Evolutionary conservation across 1,139 yeast genomes (phyloP), one percentile per base, ranked within the genome.

Genomic region (Candida tropicalis): DNA sequence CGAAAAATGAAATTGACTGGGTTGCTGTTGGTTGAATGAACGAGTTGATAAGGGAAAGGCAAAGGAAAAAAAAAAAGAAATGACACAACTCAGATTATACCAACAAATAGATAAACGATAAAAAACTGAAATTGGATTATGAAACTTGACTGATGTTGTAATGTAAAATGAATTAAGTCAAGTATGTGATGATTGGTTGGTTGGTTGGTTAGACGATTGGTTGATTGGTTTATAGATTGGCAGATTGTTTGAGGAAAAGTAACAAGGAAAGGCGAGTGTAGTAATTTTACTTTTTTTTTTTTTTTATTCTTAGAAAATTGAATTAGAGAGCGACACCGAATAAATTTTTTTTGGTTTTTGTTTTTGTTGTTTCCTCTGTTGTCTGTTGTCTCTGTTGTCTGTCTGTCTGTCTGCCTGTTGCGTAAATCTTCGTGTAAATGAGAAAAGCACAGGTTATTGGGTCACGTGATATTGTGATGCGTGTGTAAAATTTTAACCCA

Each of bases 241-340:
- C 4, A n/a, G 22, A 18, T 31, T n/a, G 34, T 31, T 31, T 9
- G 10, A 18, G 3, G 23, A 31, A 18, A 11, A 18, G 22, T n/a
- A 31, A 18, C n/a, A 31, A 31, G 35, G 35, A 31, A 31, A 31
- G 35, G 35, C 35, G 35, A 31, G 35, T 17, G 12, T 31, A 9
- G 31, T 27, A 27, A 8, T 29, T 29, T 29, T 31, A n/a, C 10
- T 31, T 31, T 15, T 15, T 28, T 28, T 28, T 28, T 12, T 27
- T 27, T 27, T 27, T 27, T 27, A 16, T 6, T 27, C 8, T 12
- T 27, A 11, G 16, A n/a, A n/a, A n/a, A n/a, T n/a, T n/a, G n/a
- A n/a, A n/a, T n/a, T n/a, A n/a, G n/a, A n/a, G n/a, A n/a, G n/a
- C n/a, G n/a, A n/a, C n/a, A n/a, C n/a, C n/a, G n/a, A n/a, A n/a